Base-by-base conservation (phyloP, 116 monocot genomes). In the Zostera marina region DNA sequence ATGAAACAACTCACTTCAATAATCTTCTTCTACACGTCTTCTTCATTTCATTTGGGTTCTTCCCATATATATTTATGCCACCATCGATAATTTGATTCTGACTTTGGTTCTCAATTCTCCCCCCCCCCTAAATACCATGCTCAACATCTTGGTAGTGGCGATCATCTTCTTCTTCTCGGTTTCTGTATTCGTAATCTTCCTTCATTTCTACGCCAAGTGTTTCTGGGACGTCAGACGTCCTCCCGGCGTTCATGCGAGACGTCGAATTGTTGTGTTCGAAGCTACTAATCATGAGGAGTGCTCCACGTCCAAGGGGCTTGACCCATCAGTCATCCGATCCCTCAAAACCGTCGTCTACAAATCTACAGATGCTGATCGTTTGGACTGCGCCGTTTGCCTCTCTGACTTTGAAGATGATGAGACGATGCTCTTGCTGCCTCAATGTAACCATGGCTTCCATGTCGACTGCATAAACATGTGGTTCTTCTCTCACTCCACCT, bases 301-400 rank as follows among this genome's bases (percentile, higher is more conserved):
- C 15, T 16, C 20, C 49, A 56, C 64, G 63, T 47, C 55, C 43
- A 9, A 38, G 1, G 83, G 82, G 5, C 83, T 82, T 41, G 71
- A 75, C 22, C 17, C 45, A 4, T 42, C 76, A 0, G 68, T 70
- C n/a, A 26, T 83, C 7, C 15, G 68, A 12, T 63, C 74, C 13
- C 56, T 92, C 8, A 80, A 83, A 1, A 22, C 71, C 38, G 48
- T n/a, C 0, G 39, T 68, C 7, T 87, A 68, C 70, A 45, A 59
- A 0, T n/a, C 64, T 69, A 41, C 21, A 20, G 52, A 52, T 7
- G 78, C 65, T 8, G 5, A 32, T 32, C 5, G 5, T 5, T 11
- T 81, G 3, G 83, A 92, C 52, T 92, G 92, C 60, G 68, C 87
- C 13, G 84, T 92, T 22, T 92, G 92, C 60, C 65, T 92, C 53